phyloP scores from a whole-genome alignment of 148 eudicot genomes.

The Rheum nobile region DNA sequence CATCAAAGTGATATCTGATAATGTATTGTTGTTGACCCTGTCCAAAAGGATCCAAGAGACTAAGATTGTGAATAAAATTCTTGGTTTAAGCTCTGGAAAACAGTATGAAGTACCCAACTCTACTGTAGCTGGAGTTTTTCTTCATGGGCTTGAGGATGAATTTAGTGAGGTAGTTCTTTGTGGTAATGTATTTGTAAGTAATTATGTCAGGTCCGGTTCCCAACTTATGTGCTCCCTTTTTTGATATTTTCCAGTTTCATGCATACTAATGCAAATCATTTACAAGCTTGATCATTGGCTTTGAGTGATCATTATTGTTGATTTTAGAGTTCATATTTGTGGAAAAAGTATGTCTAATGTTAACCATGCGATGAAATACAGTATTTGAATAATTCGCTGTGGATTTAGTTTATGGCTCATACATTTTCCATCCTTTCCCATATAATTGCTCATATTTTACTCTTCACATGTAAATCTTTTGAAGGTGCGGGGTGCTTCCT shows the following conservation, averaged over 20 bases:
- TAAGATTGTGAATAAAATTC: constrained; percentile 25
- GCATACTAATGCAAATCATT: neutral
- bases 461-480: constrained; percentile 10
- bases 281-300: neutral
- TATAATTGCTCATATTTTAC: neutral
- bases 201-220: neutral
- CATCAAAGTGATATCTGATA: constrained; percentile 45
- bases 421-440: neutral
- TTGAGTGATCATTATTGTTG: neutral
- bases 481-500: constrained; percentile 83
- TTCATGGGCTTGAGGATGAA: constrained; percentile 96
- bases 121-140: constrained; percentile 61
- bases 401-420: neutral
- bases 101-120: constrained; percentile 31
- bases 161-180: constrained; percentile 45
- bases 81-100: constrained; percentile 26
- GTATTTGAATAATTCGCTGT: neutral
- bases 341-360: neutral
- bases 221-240: neutral
- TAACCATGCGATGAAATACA: neutral
- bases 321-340: neutral
- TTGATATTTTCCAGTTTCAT: neutral
- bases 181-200: neutral
- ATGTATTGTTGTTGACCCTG: constrained; percentile 56
- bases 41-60: constrained; percentile 47